Evolutionary conservation across 768 basidiomycete genomes (phyloP).

Genomic region (Amanita pallidorosea): DNA sequence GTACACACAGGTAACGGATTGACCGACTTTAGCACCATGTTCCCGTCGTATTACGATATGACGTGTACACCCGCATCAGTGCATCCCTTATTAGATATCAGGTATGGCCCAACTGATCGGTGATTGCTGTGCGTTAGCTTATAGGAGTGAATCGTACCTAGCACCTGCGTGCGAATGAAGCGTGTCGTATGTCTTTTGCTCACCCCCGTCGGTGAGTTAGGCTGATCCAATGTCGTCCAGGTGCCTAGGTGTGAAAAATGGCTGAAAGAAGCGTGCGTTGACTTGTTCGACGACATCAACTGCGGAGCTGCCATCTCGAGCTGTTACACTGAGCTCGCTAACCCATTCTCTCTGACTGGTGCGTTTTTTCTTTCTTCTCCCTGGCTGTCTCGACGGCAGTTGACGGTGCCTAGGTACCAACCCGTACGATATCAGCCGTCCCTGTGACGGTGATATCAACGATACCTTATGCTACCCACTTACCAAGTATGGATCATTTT

Average conservation of each 20-base stretch:
- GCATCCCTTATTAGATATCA: conserved; percentile 34
- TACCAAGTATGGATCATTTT: conserved; percentile 18
- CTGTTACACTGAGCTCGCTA: conserved; percentile 44
- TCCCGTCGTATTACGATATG: conserved; percentile 33
- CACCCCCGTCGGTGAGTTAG: not conserved
- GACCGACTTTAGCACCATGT: conserved; percentile 42
- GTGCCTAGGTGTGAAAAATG: conserved; percentile 54
- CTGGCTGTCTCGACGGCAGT: too few relatives aligned
- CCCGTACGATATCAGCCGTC: conserved; percentile 60
- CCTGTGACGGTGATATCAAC: conserved; percentile 37
- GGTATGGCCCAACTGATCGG: conserved; percentile 27
- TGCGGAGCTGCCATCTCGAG: conserved; percentile 55
- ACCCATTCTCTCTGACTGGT: conserved; percentile 30
- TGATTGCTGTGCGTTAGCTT: conserved; percentile 19
- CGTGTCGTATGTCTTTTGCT: conserved; percentile 28
- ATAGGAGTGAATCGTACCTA: conserved; percentile 21
- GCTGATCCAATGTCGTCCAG: conserved; percentile 17
- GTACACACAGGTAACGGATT: conserved; percentile 45
- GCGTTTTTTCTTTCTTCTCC: too few relatives aligned
- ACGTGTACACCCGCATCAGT: conserved; percentile 42
- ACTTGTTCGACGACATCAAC: conserved; percentile 51
- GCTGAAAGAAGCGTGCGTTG: conserved; percentile 45
- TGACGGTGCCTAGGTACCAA: conserved; percentile 25
- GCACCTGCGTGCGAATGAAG: conserved; percentile 49
- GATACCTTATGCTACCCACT: conserved; percentile 52